Base-by-base conservation (phyloP, 2,329 filamentous ascomycete species). In the Alternaria postmessia region DNA sequence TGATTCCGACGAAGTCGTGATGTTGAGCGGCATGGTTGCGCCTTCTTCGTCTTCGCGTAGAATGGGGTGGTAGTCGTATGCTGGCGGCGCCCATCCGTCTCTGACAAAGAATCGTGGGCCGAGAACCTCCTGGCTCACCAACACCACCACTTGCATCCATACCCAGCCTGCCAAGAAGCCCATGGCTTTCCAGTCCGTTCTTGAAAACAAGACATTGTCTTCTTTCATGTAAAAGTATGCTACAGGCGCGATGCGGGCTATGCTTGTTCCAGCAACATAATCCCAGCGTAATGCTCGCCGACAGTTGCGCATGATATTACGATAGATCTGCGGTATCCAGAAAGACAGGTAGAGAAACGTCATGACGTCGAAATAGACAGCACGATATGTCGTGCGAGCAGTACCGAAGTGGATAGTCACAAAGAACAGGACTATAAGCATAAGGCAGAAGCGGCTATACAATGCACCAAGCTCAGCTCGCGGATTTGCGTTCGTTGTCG, bases 41-140 rank as follows among this genome's bases (percentile, higher is more conserved):
- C 91, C 92, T 18, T 91, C 88, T 81, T 97, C 91, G 64, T 96
- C 93, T 71, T 93, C 91, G 28, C 92, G 88, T 22, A 99, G 83
- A 3, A 97, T 85, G 0, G 93, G 94, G 76, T 99, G 94, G 76
- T 99, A 99, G 74, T 99, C 94, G 86, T 96, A 99, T 1, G 91
- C 92, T 57, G 85, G 84, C 3, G 87, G 87, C 5, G 85, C 86
- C 87, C 87, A 89, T 51, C 86, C 85, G 44, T 87, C 85, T 2
- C 89, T 90, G 0, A 98, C 81, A 55, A 93, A 93, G 80, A 95
- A 94, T n/a, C 95, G 85, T 1, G 94, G 93, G 0, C 95, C 94
- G 4, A 98, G 82, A 14, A 96, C 83, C 66, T 94, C 91, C 81
- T 99, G 95, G 42, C 87, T 89, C 1, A 83, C 87, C n/a, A 99